A percentile compares a stretch with the other conserved stretches of the same genome.
Evolutionary conservation across 371 early-diverging fungal genomes (phyloP).

Genomic region (Mortierella sp.): DNA sequence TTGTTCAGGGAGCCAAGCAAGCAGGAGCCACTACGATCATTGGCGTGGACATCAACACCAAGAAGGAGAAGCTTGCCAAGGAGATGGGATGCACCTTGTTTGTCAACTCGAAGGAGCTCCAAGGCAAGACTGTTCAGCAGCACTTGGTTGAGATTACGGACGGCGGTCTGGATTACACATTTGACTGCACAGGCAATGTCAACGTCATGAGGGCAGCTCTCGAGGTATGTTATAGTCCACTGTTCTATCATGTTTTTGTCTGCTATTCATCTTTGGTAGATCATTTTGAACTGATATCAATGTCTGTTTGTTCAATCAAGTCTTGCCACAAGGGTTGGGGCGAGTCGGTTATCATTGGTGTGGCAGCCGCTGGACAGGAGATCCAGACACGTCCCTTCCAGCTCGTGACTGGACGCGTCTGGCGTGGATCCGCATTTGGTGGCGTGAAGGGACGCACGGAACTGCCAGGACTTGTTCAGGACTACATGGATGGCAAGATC

Average conservation of each 20-base stretch:
- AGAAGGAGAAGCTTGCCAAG: conserved; percentile 80
- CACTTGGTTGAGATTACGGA: conserved; percentile 91
- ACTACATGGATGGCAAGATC: conserved; percentile 83
- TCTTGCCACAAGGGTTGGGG: conserved; percentile 94
- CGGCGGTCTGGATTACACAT: conserved; percentile 96
- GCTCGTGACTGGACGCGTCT: conserved; percentile 92
- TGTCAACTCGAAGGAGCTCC: conserved; percentile 86
- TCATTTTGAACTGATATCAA: not conserved
- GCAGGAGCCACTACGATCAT: conserved; percentile 71
- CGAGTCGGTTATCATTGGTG: conserved; percentile 89
- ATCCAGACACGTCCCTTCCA: conserved; percentile 95
- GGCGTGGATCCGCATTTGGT: conserved; percentile 97
- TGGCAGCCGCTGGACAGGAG: conserved; percentile 93
- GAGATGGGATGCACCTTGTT: conserved; percentile 95
- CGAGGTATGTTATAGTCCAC: conserved; percentile 63
- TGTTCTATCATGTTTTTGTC: not conserved
- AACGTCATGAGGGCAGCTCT: conserved; percentile 95
- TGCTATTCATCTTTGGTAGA: too few species aligned
- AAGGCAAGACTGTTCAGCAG: conserved; percentile 82
- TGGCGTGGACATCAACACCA: conserved; percentile 90
- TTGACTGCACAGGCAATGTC: conserved; percentile 94
- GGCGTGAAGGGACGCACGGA: conserved; percentile 96
- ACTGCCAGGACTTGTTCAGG: conserved; percentile 87
- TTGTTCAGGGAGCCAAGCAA: conserved; percentile 92
- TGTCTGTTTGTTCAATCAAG: conserved; percentile 18